Percentiles rank a stretch among this genome's conserved stretches.
These are phyloP conservation scores for Candida dajiaensis DNA, from an alignment of 805 yeast genomes.

Conservation along the genomic window DNA sequence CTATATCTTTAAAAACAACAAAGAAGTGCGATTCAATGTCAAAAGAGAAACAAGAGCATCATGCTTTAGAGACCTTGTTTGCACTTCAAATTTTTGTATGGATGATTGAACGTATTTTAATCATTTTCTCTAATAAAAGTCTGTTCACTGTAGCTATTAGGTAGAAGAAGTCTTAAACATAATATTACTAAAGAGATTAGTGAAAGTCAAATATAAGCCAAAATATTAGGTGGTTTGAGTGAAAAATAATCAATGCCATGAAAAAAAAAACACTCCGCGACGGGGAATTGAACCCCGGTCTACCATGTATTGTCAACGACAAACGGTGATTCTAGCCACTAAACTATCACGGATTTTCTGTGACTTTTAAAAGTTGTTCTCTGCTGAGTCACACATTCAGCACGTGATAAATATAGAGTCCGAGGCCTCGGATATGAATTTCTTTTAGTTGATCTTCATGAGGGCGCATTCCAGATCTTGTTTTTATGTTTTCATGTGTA, in stretches of 20 bases:
- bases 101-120: too few relatives aligned
- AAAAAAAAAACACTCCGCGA: constrained; percentile 19
- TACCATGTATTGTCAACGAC: constrained; percentile 20
- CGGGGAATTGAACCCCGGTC: constrained; percentile 27
- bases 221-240: too few relatives aligned
- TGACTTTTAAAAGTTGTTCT: background rate
- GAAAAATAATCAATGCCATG: too few relatives aligned
- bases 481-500: background rate
- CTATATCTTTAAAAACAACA: constrained; percentile 36
- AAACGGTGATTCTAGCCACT: constrained; percentile 25
- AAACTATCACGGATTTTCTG: constrained; percentile 23
- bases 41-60: constrained; percentile 42
- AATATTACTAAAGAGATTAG: too few relatives aligned
- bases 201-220: too few relatives aligned
- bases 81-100: constrained; percentile 38
- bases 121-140: too few relatives aligned
- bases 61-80: constrained; percentile 48
- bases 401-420: background rate
- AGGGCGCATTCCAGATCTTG: background rate
- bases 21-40: constrained; percentile 45
- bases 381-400: background rate
- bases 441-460: too few relatives aligned
- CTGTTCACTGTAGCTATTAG: too few relatives aligned
- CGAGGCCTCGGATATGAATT: too few relatives aligned
- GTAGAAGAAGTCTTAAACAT: too few relatives aligned